A percentile compares a stretch with the other conserved stretches of the same genome.
These are phyloP conservation scores for Boletus tylopilopsis DNA, from an alignment of 768 basidiomycete species.

Conservation along the genomic window DNA sequence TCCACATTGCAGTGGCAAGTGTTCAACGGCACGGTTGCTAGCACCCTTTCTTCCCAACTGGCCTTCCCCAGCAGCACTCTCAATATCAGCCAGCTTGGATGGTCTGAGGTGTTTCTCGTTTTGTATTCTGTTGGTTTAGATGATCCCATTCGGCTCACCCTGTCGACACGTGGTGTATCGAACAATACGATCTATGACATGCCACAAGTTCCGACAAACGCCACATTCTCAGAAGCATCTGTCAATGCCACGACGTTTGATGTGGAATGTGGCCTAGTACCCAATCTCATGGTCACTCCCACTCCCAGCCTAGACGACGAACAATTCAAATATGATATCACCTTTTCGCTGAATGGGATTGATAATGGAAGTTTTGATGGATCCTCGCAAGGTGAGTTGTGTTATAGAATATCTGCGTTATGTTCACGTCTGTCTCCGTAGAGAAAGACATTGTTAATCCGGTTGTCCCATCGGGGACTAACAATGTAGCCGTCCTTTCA, in stretches of 20 bases:
- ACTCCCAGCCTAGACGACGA: too few relatives aligned
- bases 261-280: not conserved
- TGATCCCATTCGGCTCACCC: too few relatives aligned
- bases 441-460: not conserved
- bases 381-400: not conserved
- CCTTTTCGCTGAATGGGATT: not conserved
- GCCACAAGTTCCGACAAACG: not conserved
- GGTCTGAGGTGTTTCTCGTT: not conserved
- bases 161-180: not conserved
- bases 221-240: not conserved
- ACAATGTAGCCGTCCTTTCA: not conserved
- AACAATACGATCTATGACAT: not conserved
- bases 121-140: not conserved
- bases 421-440: not conserved
- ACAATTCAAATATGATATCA: not conserved
- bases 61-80: not conserved
- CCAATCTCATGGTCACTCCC: not conserved
- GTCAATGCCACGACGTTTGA: not conserved
- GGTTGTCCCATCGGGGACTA: too few relatives aligned
- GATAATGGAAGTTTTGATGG: not conserved
- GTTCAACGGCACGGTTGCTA: not conserved
- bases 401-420: not conserved
- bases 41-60: not conserved
- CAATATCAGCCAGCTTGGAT: not conserved
- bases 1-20: not conserved